Conservation (phyloP, 345 rosid species). For the Citrus medica region DNA sequence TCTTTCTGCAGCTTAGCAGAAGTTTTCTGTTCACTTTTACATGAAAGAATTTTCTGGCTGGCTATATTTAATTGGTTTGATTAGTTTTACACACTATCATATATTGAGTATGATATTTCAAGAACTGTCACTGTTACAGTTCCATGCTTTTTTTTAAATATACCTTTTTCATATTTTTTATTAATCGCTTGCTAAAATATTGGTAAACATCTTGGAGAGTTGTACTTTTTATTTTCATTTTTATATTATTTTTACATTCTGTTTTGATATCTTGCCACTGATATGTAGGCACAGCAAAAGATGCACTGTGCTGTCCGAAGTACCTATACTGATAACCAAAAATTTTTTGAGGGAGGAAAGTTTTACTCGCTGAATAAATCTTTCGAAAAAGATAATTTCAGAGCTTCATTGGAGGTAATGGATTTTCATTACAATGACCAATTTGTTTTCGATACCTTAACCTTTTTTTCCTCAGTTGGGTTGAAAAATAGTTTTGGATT, state of each 20-base stretch:
- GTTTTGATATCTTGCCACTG: slow-evolving; percentile 10
- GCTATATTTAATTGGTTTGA: not conserved
- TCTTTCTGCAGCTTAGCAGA: not conserved
- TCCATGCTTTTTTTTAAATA: not conserved
- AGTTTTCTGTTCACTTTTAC: not conserved
- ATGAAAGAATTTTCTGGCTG: not conserved
- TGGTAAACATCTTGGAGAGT: not conserved
- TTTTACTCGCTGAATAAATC: slow-evolving; percentile 19
- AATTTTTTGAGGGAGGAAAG: slow-evolving; percentile 11
- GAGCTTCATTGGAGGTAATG: slow-evolving; percentile 18
- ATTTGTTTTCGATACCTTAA: not conserved
- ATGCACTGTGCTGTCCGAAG: slow-evolving; percentile 28
- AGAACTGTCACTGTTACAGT: not conserved
- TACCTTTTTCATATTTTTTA: not conserved
- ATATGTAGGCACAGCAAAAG: slow-evolving; percentile 29
- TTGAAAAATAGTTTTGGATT: not conserved
- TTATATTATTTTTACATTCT: not conserved
- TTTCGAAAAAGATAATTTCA: slow-evolving; percentile 17
- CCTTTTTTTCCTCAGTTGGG: not conserved
- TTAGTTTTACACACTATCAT: not conserved
- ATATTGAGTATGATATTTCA: not conserved
- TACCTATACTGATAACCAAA: slow-evolving; percentile 18
- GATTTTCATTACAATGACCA: not conserved
- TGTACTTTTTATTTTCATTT: not conserved
- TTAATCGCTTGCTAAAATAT: not conserved